Conservation (phyloP, 2,329 filamentous ascomycete genomes). For the Aspergillus piperis region DNA sequence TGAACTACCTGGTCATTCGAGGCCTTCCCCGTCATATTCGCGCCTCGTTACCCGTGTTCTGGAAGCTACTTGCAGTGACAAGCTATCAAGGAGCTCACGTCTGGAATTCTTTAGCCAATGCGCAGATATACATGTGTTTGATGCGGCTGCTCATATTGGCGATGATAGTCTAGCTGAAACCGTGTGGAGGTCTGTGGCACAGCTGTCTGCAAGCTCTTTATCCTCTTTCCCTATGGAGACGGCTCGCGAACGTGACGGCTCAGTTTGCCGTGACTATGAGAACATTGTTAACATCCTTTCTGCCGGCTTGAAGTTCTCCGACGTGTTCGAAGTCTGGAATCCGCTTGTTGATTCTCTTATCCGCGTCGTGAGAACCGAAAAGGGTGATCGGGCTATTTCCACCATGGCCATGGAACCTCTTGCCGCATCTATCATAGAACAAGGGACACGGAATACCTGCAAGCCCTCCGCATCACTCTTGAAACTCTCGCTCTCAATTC, state of each 20-base stretch:
- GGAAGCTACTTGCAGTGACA: slow-evolving; percentile 36
- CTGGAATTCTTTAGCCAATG: slow-evolving; percentile 43
- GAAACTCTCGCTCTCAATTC: slow-evolving; percentile 38
- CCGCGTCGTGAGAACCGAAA: slow-evolving; percentile 60
- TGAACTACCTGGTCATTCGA: slow-evolving; percentile 18
- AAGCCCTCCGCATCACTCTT: slow-evolving; percentile 40
- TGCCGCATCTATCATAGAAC: slow-evolving; percentile 54
- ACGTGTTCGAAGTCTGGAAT: slow-evolving; percentile 41
- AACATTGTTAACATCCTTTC: slow-evolving; percentile 69
- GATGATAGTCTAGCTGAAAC: slow-evolving; percentile 21
- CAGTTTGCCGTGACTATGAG: slow-evolving; percentile 66
- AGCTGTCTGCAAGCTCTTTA: slow-evolving; percentile 39
- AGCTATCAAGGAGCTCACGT: slow-evolving; percentile 37
- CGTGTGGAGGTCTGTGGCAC: slow-evolving; percentile 41
- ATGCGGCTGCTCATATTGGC: slow-evolving; percentile 15
- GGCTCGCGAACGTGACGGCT: slow-evolving; percentile 51
- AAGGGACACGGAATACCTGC: slow-evolving; percentile 29
- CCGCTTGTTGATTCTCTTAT: slow-evolving; percentile 60
- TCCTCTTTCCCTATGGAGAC: slow-evolving; percentile 43
- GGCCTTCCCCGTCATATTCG: slow-evolving; percentile 29
- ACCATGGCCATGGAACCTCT: slow-evolving; percentile 71
- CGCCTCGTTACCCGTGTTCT: slow-evolving; percentile 34
- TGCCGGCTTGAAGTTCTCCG: slow-evolving; percentile 50
- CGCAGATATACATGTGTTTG: slow-evolving; percentile 29
- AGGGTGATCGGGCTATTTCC: slow-evolving; percentile 67